Percentiles rank a stretch among this genome's conserved stretches.
Evolutionary conservation across 176 grass and related monocot genomes (phyloP).

Genomic region (Oryza brachyantha): DNA sequence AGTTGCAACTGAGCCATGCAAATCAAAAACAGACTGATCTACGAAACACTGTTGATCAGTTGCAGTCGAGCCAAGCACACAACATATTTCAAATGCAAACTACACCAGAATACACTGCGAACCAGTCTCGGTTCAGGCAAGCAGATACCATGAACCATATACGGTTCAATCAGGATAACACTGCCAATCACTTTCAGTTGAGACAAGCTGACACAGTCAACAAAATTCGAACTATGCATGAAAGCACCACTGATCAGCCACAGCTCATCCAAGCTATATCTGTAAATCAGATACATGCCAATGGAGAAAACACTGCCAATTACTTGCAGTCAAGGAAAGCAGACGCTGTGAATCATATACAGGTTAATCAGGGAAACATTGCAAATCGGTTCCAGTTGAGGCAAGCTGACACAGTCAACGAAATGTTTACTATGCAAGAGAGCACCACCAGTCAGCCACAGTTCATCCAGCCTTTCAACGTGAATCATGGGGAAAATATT

Average conservation of each 20-base stretch:
- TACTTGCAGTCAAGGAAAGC: slow-evolving; percentile 9
- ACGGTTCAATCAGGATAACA: neutral
- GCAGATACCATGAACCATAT: slow-evolving; percentile 3
- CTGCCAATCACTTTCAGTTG: neutral
- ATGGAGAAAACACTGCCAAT: slow-evolving; percentile 17
- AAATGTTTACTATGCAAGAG: neutral
- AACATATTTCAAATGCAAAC: slow-evolving; percentile 5
- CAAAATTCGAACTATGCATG: neutral
- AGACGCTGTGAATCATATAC: neutral
- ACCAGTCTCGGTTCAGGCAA: slow-evolving; percentile 17
- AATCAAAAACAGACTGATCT: slow-evolving; percentile 16
- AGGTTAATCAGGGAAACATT: neutral
- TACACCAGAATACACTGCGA: neutral
- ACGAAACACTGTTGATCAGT: neutral
- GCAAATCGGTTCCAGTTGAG: neutral
- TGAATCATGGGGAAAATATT: slow-evolving; percentile 15
- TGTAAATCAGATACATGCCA: slow-evolving; percentile 20
- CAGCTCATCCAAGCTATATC: slow-evolving; percentile 24
- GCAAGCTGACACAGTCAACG: neutral
- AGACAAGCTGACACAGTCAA: neutral
- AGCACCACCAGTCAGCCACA: slow-evolving; percentile 5
- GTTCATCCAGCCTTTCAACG: slow-evolving; percentile 17
- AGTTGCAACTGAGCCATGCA: neutral
- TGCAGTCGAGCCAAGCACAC: neutral
- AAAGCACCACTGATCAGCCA: neutral